phyloP scores from a whole-genome alignment of 306 rosid species.

The Casuarina cunninghamiana region DNA sequence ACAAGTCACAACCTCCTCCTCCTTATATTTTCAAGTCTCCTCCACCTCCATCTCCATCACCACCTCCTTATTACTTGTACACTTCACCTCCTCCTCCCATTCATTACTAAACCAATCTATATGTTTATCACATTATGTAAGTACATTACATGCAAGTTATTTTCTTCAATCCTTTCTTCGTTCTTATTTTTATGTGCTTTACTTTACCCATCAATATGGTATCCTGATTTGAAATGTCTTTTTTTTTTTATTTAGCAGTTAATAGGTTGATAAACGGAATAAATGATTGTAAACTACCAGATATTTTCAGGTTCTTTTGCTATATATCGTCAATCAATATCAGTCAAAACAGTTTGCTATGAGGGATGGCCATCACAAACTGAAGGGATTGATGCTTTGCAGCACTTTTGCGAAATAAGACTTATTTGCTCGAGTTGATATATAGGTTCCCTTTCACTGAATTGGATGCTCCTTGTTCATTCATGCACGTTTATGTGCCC shows the following conservation, averaged over 20 bases:
- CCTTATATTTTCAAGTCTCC: constrained; percentile 9
- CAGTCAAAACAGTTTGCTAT: too few species aligned
- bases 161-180: background rate
- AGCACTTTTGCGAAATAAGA: too few species aligned
- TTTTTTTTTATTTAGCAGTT: constrained; percentile 18
- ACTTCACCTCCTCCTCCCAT: constrained; percentile 23
- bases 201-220: background rate
- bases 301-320: too few species aligned
- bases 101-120: background rate
- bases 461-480: too few species aligned
- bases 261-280: background rate
- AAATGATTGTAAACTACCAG: background rate
- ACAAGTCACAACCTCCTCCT: background rate
- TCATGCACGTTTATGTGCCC: too few species aligned
- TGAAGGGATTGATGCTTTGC: too few species aligned
- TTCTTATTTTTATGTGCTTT: background rate
- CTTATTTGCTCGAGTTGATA: too few species aligned
- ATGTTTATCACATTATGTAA: constrained; percentile 1
- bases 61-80: constrained; percentile 12
- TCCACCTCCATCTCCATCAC: background rate
- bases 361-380: too few species aligned
- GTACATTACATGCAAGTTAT: background rate
- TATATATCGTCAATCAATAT: too few species aligned
- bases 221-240: background rate
- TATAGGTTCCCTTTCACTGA: too few species aligned